Evolutionary conservation across 2,329 filamentous ascomycete genomes (phyloP).

Genomic region (Colletotrichum australisinense): DNA sequence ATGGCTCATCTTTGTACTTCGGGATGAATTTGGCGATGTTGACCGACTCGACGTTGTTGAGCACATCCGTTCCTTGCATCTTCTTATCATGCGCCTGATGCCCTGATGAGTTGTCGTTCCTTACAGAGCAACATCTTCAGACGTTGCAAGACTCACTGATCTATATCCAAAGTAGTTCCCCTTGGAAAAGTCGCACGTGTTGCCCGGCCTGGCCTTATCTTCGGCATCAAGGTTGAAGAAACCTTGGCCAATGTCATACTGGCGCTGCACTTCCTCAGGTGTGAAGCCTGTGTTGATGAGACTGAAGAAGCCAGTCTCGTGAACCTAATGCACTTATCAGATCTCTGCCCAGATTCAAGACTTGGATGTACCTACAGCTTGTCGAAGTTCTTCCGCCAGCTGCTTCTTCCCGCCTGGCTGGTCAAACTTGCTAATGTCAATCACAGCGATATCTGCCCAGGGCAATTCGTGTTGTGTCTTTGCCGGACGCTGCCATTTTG

Average conservation of each 20-base stretch:
- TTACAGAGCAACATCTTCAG: background rate
- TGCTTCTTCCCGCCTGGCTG: constrained; percentile 61
- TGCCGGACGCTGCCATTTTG: constrained; percentile 42
- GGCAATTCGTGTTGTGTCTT: constrained; percentile 42
- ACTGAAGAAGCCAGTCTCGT: constrained; percentile 61
- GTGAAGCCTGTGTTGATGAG: constrained; percentile 64
- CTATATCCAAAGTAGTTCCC: constrained; percentile 63
- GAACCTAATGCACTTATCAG: constrained; percentile 36
- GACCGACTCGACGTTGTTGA: constrained; percentile 64
- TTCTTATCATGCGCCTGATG: constrained; percentile 47
- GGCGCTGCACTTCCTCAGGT: constrained; percentile 62
- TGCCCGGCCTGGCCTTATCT: constrained; percentile 59
- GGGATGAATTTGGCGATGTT: constrained; percentile 64
- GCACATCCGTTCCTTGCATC: constrained; percentile 41
- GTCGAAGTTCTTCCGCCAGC: constrained; percentile 61
- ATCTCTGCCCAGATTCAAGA: background rate
- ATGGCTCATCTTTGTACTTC: constrained; percentile 48
- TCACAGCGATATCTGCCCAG: constrained; percentile 66
- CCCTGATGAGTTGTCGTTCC: background rate
- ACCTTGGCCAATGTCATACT: constrained; percentile 64
- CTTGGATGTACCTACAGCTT: constrained; percentile 52
- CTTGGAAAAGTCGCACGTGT: constrained; percentile 53
- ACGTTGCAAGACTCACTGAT: constrained; percentile 37
- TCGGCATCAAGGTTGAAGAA: constrained; percentile 62
- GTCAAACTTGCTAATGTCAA: constrained; percentile 61